Evolutionary conservation across 2,329 filamentous ascomycete species (phyloP), one percentile per base, ranked within the genome.

Genomic region (Fusarium zealandicum): DNA sequence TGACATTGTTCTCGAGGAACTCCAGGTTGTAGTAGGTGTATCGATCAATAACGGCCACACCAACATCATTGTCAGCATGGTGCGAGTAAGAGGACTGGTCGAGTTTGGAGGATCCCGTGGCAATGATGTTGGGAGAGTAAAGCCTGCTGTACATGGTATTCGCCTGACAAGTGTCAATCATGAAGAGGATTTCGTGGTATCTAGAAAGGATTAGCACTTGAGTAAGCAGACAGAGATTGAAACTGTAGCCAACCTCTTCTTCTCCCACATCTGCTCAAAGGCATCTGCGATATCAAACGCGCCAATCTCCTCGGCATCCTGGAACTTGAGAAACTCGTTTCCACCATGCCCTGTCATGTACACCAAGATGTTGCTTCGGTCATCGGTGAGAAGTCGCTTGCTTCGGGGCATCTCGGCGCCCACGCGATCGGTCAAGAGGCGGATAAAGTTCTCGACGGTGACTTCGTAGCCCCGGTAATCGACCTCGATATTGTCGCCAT

Each of bases 211-310:
- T 61, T 36, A 64, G 53, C 18, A 38, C n/a, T 9, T 14, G 10
- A 13, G 39, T 16, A 17, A 27, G 17, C 14, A 22, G 32, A 28
- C n/a, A 39, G 72, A n/a, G 73, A 22, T 33, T 17, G 16, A n/a
- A 14, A 25, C 28, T 16, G 12, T 12, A 16, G 38, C 63, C 11
- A n/a, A 88, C 80, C 95, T 88, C 79, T 96, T 96, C 86, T 99
- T 99, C 82, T 99, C 95, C 90, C 93, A 97, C 95, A 99, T 99
- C 80, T 99, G 93, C 75, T 96, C 92, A 73, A 99, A 98, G 0
- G 95, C 95, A 74, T 99, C 92, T 5, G 96, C 95, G 51, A 99
- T 79, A 76, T 99, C 95, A 73, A 96, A 97, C 0, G 92, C 92
- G 50, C 92, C 93, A 63, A 99, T 98, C 76, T 99, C 95, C 74